These are phyloP conservation scores for Saccharomycopsis oosterbeekiorum DNA, from an alignment of 805 yeast genomes.

Conservation along the genomic window DNA sequence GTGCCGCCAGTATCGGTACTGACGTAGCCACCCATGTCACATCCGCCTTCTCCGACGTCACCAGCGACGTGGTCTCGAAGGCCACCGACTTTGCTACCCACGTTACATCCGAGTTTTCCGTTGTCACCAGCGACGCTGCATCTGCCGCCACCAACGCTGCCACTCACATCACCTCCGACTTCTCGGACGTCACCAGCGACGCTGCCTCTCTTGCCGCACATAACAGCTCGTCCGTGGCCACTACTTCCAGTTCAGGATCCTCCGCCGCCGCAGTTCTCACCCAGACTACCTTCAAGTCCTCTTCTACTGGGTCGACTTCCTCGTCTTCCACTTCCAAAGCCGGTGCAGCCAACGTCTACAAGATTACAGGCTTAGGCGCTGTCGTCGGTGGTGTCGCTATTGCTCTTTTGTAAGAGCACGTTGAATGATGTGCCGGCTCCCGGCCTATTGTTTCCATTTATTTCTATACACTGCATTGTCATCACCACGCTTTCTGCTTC, in stretches of 20 bases:
- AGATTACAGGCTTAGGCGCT: background rate
- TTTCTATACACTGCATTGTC: background rate
- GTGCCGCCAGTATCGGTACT: slow-evolving; percentile 7
- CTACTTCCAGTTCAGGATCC: background rate
- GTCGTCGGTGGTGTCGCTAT: slow-evolving; percentile 4
- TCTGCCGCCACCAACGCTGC: background rate
- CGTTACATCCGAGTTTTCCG: slow-evolving; percentile 7
- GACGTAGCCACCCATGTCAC: slow-evolving; percentile 6
- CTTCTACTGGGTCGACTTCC: background rate
- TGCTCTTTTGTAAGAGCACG: slow-evolving; percentile 1
- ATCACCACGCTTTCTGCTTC: too few species aligned
- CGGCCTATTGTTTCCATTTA: background rate
- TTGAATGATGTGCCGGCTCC: background rate
- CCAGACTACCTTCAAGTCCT: background rate
- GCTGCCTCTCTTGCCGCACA: background rate
- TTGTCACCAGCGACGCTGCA: slow-evolving; percentile 4
- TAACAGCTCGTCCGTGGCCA: background rate
- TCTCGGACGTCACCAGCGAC: background rate
- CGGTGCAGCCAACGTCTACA: background rate
- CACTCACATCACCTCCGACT: background rate
- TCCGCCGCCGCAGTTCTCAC: background rate
- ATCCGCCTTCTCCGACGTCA: slow-evolving; percentile 1
- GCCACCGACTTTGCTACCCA: slow-evolving; percentile 4
- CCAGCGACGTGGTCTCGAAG: slow-evolving; percentile 6
- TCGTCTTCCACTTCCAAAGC: background rate